These are phyloP conservation scores for Apiospora aurea DNA, from an alignment of 2,329 filamentous ascomycete species.

Conservation along the genomic window DNA sequence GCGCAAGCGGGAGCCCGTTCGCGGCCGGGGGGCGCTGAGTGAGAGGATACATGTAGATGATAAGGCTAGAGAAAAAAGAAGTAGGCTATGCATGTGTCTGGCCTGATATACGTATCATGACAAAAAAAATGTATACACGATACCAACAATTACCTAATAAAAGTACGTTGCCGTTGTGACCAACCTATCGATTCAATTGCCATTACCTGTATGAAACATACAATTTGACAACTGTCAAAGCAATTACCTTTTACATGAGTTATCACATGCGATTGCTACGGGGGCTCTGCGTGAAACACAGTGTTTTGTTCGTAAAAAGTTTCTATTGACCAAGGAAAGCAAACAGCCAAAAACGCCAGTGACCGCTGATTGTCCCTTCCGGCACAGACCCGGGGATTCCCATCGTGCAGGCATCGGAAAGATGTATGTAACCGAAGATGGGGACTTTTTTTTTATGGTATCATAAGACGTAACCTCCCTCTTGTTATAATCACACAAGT, in stretches of 20 bases:
- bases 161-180: no score
- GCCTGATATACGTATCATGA: background rate
- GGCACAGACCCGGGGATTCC: constrained; percentile 1
- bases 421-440: constrained; percentile 4
- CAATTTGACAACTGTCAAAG: background rate
- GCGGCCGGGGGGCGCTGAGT: constrained; percentile 37
- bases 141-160: background rate
- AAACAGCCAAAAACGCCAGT: constrained; percentile 22
- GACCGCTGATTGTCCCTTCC: constrained; percentile 25
- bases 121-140: background rate
- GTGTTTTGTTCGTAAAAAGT: background rate
- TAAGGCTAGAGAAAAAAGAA: background rate
- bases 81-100: background rate
- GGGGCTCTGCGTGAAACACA: background rate
- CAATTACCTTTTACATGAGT: background rate
- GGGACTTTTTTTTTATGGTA: constrained; percentile 12
- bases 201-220: background rate
- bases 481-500: constrained; percentile 13
- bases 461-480: constrained; percentile 18
- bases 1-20: constrained; percentile 44
- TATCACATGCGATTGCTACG: background rate
- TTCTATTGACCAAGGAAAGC: constrained; percentile 24
- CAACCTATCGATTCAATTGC: background rate
- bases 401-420: constrained; percentile 11
- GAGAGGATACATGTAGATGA: background rate